Conservation (phyloP, 345 rosid species). For the Eucalyptus marginata region DNA sequence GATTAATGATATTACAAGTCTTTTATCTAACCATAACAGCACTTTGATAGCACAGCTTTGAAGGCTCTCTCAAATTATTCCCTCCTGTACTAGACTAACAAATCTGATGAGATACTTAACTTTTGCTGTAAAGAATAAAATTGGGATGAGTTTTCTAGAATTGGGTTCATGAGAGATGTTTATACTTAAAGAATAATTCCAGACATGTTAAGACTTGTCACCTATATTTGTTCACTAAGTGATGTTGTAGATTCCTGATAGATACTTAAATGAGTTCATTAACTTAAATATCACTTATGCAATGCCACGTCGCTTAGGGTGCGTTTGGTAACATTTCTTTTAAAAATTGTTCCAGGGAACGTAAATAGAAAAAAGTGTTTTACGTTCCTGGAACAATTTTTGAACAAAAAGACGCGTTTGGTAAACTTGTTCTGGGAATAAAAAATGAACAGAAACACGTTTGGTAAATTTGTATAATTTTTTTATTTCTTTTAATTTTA, state of each 20-base stretch:
- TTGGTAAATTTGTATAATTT: no score
- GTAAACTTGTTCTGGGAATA: no score
- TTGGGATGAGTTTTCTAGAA: not conserved
- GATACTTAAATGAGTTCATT: not conserved
- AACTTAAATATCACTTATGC: not conserved
- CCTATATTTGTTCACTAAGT: not conserved
- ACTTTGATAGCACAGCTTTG: not conserved
- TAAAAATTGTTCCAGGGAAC: no score
- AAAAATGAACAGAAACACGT: no score
- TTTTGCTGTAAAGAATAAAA: not conserved
- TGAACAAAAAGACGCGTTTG: no score
- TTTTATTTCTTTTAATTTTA: no score
- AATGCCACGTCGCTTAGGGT: not conserved
- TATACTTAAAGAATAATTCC: not conserved
- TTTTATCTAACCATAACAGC: not conserved
- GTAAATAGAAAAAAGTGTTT: no score
- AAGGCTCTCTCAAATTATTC: not conserved
- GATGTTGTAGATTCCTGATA: not conserved
- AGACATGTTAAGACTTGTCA: not conserved
- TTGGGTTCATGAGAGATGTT: not conserved
- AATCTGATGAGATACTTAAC: not conserved
- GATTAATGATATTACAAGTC: not conserved
- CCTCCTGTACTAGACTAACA: not conserved
- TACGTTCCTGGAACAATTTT: no score
- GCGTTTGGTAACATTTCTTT: no score